Percentiles rank a stretch among this genome's conserved stretches.
phyloP scores from a whole-genome alignment of 352 stramenopile species.

The Phytophthora citricola region DNA sequence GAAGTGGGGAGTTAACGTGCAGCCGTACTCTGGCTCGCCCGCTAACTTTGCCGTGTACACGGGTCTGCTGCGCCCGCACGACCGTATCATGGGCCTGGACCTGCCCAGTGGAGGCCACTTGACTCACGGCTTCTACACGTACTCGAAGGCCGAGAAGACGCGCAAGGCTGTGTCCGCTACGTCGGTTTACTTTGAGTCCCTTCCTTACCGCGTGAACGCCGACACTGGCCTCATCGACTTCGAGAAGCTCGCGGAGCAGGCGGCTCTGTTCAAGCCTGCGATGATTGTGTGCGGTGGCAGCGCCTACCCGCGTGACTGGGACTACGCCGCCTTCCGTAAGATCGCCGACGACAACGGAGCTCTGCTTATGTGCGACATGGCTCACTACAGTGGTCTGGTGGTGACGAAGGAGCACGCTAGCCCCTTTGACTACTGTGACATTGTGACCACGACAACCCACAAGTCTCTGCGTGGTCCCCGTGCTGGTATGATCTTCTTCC shows the following conservation, averaged over 20 bases:
- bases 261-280: constrained; percentile 97
- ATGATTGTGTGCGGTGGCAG: constrained; percentile 98
- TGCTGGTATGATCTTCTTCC: constrained; percentile 99
- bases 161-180: constrained; percentile 99
- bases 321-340: constrained; percentile 97
- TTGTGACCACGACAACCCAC: constrained; percentile 99
- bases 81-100: constrained; percentile 99
- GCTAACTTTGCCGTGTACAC: constrained; percentile 99
- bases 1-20: constrained; percentile 99
- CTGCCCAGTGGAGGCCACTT: constrained; percentile 98
- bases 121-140: constrained; percentile 99
- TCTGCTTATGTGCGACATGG: constrained; percentile 99
- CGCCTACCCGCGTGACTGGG: constrained; percentile 99
- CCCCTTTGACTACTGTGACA: constrained; percentile 98
- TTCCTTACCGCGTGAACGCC: constrained; percentile 97
- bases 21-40: constrained; percentile 97
- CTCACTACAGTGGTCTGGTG: constrained; percentile 98
- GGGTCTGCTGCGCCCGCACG: constrained; percentile 95
- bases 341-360: constrained; percentile 98
- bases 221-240: constrained; percentile 98
- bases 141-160: constrained; percentile 96
- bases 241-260: constrained; percentile 94
- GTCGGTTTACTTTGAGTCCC: constrained; percentile 99
- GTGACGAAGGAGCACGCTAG: constrained; percentile 94
- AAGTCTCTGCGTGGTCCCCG: constrained; percentile 98